These are phyloP conservation scores for Pouteria glomerata DNA, from an alignment of 148 eudicot species.

Conservation along the genomic window DNA sequence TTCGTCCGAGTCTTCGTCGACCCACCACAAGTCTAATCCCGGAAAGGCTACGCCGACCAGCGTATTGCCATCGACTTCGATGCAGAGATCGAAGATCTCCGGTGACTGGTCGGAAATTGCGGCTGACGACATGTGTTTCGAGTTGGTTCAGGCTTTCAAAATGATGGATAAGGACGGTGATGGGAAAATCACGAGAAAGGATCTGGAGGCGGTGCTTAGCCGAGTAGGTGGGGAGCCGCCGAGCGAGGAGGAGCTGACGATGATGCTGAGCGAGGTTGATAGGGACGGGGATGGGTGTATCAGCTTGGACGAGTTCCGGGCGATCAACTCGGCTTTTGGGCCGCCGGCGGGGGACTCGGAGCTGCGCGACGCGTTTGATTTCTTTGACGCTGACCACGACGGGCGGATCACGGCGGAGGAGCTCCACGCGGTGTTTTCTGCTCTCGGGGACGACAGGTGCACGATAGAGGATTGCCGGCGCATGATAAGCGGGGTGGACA, in stretches of 20 bases:
- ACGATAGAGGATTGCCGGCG: slow-evolving; percentile 69
- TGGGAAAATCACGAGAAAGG: slow-evolving; percentile 44
- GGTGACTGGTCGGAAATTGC: slow-evolving; percentile 8
- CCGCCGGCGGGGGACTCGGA: slow-evolving; percentile 47
- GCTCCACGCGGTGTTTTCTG: slow-evolving; percentile 38
- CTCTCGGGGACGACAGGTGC: slow-evolving; percentile 59
- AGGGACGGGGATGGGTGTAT: slow-evolving; percentile 65
- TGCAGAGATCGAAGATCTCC: background rate
- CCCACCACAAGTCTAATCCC: background rate
- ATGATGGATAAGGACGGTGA: slow-evolving; percentile 62
- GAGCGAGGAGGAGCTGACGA: slow-evolving; percentile 41
- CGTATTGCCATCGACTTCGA: slow-evolving; percentile 15
- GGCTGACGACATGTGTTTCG: slow-evolving; percentile 17
- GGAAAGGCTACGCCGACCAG: slow-evolving; percentile 27
- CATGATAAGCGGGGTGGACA: slow-evolving; percentile 70
- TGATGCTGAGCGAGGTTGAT: slow-evolving; percentile 61
- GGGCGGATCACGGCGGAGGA: slow-evolving; percentile 77
- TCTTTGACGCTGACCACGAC: slow-evolving; percentile 68
- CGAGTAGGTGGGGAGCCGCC: slow-evolving; percentile 35
- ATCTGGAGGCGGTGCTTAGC: slow-evolving; percentile 41
- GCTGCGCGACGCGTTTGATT: slow-evolving; percentile 50
- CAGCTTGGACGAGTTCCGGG: slow-evolving; percentile 52
- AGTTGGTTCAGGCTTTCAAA: slow-evolving; percentile 43
- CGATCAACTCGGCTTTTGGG: slow-evolving; percentile 50
- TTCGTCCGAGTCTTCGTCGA: background rate